These are phyloP conservation scores for Ceratocystis lukuohia DNA, from an alignment of 2,329 filamentous ascomycete genomes.

Conservation along the genomic window DNA sequence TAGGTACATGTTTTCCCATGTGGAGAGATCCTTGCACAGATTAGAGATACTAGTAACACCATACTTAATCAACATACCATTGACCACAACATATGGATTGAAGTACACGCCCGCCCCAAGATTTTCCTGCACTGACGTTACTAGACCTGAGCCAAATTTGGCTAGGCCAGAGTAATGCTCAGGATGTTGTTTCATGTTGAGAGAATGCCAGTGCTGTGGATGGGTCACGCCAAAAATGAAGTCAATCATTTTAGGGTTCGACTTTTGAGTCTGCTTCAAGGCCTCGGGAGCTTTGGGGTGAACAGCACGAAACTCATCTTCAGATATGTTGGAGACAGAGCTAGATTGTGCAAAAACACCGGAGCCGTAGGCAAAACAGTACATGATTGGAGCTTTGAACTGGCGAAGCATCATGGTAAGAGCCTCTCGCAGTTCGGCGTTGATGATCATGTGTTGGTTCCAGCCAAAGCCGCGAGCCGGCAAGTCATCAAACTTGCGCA, in stretches of 20 bases:
- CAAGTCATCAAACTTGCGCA: constrained; percentile 34
- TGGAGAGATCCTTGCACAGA: constrained; percentile 67
- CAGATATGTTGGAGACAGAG: constrained; percentile 40
- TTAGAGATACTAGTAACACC: constrained; percentile 92
- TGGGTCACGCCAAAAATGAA: constrained; percentile 95
- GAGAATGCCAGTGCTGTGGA: constrained; percentile 89
- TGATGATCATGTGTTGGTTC: constrained; percentile 93
- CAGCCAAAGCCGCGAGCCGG: constrained; percentile 58
- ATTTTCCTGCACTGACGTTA: constrained; percentile 72
- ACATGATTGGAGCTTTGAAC: constrained; percentile 84
- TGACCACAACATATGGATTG: constrained; percentile 87
- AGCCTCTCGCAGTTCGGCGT: constrained; percentile 87
- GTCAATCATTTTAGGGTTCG: constrained; percentile 91
- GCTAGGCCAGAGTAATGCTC: constrained; percentile 85
- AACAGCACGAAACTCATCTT: constrained; percentile 46
- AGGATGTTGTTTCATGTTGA: constrained; percentile 79
- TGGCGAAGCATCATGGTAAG: constrained; percentile 78
- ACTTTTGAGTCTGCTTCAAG: constrained; percentile 72
- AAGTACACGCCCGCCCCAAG: constrained; percentile 95
- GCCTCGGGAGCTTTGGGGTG: constrained; percentile 73
- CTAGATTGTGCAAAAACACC: constrained; percentile 79
- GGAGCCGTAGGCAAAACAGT: constrained; percentile 94
- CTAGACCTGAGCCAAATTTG: constrained; percentile 68
- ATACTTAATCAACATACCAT: constrained; percentile 94
- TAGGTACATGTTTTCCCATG: constrained; percentile 94